Evolutionary conservation across 1,284 basidiomycete genomes (phyloP), one percentile per base, ranked within the genome.

Genomic region (Puccinia coronata): DNA sequence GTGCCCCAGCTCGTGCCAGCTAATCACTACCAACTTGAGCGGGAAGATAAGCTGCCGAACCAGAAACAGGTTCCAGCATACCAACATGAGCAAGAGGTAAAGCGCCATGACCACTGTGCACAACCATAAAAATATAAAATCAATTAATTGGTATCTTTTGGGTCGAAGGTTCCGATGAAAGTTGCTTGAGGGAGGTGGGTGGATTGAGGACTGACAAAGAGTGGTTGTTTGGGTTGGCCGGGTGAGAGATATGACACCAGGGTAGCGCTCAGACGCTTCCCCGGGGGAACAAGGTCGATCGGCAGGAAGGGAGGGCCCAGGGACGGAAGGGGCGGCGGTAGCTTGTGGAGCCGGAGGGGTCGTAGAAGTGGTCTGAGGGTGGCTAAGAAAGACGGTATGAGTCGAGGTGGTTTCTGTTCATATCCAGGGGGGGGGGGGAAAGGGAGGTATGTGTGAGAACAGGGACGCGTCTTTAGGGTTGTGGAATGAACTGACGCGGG

Each of bases 11-110:
- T 85, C 84, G 78, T 85, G 84, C 5, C 84, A 77, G 11, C 82
- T 82, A 18, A 85, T 83, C 18, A 83, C 82, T 25, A 84, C 63
- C 49, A 83, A 61, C 82, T 85, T 85, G 82, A 84, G 81, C 0
- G 84, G 84, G 65, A 84, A 85, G 18, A 85, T 75, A 0, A 85
- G 41, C 12, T 61, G 72, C 11, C 84, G 82, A 6, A 85, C 23
- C 31, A 82, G 53, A 59, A 84, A 83, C 16, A 85, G 80, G 82
- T 84, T 85, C 84, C 84, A 85, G 1, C 83, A 83, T 36, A 85
- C 82, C 11, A 82, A 79, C 25, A 84, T 85, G 16, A 83, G 82
- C 49, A 84, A 82, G 70, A 84, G 82, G 43, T 81, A 79, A 23
- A 79, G 47, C 5, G 47, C 76, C 23, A 79, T 79, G 25, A 65